A percentile compares a stretch with the other conserved stretches of the same genome.
These are phyloP conservation scores for Melastoma candidum DNA, from an alignment of 441 rosid species.

Conservation along the genomic window DNA sequence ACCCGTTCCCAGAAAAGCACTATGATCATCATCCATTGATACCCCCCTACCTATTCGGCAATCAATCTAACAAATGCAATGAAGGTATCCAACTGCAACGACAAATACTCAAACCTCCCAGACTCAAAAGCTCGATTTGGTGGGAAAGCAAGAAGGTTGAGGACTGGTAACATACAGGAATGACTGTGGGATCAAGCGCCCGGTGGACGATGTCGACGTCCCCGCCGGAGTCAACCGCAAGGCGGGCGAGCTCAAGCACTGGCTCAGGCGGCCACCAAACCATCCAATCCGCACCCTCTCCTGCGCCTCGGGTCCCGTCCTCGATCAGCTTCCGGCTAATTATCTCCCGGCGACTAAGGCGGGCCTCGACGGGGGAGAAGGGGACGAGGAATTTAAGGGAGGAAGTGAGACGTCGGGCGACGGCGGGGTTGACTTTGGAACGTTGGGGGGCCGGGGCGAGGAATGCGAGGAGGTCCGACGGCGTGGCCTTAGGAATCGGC, in stretches of 20 bases:
- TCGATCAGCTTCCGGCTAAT: slow-evolving; percentile 17
- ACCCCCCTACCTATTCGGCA: no score
- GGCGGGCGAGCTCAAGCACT: slow-evolving; percentile 72
- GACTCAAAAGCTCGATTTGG: not conserved
- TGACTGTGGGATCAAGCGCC: slow-evolving; percentile 49
- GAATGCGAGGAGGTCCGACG: slow-evolving; percentile 57
- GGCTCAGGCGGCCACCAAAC: slow-evolving; percentile 87
- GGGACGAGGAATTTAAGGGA: slow-evolving; percentile 77
- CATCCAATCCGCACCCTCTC: slow-evolving; percentile 36
- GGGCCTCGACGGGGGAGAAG: slow-evolving; percentile 22
- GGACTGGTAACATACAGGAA: slow-evolving; percentile 33
- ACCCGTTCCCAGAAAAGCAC: no score
- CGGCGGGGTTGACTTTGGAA: slow-evolving; percentile 38
- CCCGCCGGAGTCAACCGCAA: slow-evolving; percentile 69
- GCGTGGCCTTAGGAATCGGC: slow-evolving; percentile 47
- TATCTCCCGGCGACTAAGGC: slow-evolving; percentile 4
- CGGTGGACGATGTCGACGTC: slow-evolving; percentile 55
- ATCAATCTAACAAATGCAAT: no score
- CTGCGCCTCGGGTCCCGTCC: not conserved
- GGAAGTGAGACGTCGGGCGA: slow-evolving; percentile 42
- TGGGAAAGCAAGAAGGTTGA: not conserved
- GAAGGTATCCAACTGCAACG: no score
- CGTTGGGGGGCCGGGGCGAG: slow-evolving; percentile 38
- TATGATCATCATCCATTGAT: no score
- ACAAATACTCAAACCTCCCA: no score